Evolutionary conservation across 768 basidiomycete genomes (phyloP), one percentile per base, ranked within the genome.

Genomic region (Pisolithus microcarpus): DNA sequence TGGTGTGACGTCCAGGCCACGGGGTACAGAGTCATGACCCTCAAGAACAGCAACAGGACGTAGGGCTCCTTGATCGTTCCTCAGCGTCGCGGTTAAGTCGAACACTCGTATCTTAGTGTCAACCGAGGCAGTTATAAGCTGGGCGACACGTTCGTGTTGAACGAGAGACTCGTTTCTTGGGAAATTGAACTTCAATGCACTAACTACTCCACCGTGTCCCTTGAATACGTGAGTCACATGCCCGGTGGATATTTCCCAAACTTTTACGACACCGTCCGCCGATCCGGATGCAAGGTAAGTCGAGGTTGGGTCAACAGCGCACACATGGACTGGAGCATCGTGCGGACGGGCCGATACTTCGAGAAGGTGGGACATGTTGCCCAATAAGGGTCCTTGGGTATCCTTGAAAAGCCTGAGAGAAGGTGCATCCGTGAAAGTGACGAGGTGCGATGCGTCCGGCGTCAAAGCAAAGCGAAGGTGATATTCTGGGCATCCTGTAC

Each of bases 171-270:
- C 72, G 54, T 86, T 78, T 53, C 74, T 78, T 19, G 84, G 84
- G 58, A 85, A 89, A 65, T 85, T 87, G 70, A 94, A 99, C 23
- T 78, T 72, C 53, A 98, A 72, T 15, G 95, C 93, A 57, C 87
- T 90, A 64, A 99, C 85, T 53, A 96, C 90, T n/a, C 96, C 96
- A 5, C 94, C 96, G 63, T 98, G 96, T 2, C 94, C 95, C 61
- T 87, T 88, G 76, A 95, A 92, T 11, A 93, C 77, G 66, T 99
- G 96, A 0, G 96, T 99, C 30, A 89, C 81, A 64, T 85, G 93
- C 31, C 92, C 94, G 23, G 84, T 84, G 4, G 75, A 69, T 43
- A 93, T 82, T 65, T 96, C 86, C 93, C 93, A 98, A 9, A 99
- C 91, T 72, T 97, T 98, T 42, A 97, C 96, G 30, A 90, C 78